These are phyloP conservation scores for Primulina tabacum DNA, from an alignment of 257 asterid genomes.

Conservation along the genomic window DNA sequence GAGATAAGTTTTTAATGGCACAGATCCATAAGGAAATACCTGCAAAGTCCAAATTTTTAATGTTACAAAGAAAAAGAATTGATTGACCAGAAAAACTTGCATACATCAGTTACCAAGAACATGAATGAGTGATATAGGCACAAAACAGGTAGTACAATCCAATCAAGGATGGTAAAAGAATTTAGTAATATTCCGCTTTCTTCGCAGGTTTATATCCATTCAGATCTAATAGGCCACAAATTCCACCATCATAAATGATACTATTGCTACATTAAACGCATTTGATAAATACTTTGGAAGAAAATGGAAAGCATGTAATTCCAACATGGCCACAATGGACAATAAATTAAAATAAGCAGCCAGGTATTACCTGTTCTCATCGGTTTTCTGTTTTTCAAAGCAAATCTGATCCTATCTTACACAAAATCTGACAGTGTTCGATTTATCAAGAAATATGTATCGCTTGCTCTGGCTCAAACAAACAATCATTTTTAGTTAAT, in stretches of 20 bases:
- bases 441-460: not conserved
- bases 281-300: not conserved
- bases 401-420: not conserved
- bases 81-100: not conserved
- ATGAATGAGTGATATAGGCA: not conserved
- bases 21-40: conserved; percentile 93
- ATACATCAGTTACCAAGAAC: not conserved
- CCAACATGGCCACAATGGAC: not conserved
- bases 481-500: not conserved
- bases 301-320: not conserved
- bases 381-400: not conserved
- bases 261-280: not conserved
- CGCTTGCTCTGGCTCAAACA: not conserved
- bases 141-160: not conserved
- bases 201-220: not conserved
- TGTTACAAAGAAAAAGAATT: conserved; percentile 4
- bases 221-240: not conserved
- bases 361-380: not conserved
- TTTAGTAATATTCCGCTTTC: not conserved
- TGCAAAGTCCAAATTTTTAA: conserved; percentile 32
- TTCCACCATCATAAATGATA: not conserved
- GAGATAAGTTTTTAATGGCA: conserved; percentile 88
- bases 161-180: not conserved
- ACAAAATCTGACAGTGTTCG: not conserved
- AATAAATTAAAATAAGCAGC: not conserved